Evolutionary conservation across 2,329 filamentous ascomycete genomes (phyloP), one percentile per base, ranked within the genome.

Genomic region (Penicillium corylophilum): DNA sequence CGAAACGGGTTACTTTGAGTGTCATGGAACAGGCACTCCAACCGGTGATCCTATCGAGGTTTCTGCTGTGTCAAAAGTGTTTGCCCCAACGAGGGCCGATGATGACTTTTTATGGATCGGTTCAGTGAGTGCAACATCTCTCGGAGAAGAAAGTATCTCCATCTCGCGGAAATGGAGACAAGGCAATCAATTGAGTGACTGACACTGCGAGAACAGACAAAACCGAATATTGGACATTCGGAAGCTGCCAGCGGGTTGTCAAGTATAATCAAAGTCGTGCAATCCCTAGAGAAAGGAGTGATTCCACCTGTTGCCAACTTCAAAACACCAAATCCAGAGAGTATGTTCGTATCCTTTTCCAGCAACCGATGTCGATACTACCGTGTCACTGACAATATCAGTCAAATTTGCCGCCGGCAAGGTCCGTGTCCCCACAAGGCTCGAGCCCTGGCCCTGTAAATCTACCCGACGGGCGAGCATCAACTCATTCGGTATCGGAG

Each of bases 401-500:
- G 24, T 26, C 24, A 9, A 26, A 5, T 26, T 26, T 26, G 24
- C 24, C 9, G 49, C 52, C 16, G 28, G 57, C 44, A 53, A 59
- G 12, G 46, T 64, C 10, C 24, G 54, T 22, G 50, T 64, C 18
- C 62, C 58, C n/a, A 56, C 50, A 1, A 56, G 60, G 26, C 46
- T 58, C 4, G 49, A 44, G 8, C 42, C 44, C 52, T 68, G 56
- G 61, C 56, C 67, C 24, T 26, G 24, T 26, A 8, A 16, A 38
- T 15, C 33, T 68, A 6, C 22, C 26, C 29, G 38, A 47, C n/a
- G 53, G 54, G 29, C 50, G 72, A 36, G 73, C 23, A 67, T 79
- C 1, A 77, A 75, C 51, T 71, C 71, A 8, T 79, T 79, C 51
- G 75, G 67, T 0, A 64, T 62, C 31, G 68, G 67, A 23, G 68